Conservation (phyloP, 2,329 filamentous ascomycete species). For the Atkinsonella hypoxylon region DNA sequence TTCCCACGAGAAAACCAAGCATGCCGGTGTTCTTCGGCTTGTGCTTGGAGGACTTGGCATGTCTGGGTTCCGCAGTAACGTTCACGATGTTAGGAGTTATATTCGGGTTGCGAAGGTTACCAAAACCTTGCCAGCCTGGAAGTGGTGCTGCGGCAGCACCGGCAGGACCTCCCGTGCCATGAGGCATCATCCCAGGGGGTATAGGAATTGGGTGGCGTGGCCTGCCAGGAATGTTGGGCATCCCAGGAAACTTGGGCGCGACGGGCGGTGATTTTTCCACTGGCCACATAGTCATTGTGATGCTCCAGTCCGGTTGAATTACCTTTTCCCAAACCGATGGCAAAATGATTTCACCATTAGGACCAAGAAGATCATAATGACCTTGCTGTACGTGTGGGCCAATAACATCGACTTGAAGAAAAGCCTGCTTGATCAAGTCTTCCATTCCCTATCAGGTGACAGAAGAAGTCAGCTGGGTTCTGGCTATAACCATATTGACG, state of each 20-base stretch:
- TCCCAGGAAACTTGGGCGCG: conserved; percentile 1
- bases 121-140: conserved; percentile 8
- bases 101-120: conserved; percentile 1
- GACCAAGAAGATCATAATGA: conserved; percentile 69
- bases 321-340: conserved; percentile 70
- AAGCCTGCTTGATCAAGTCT: conserved; percentile 74
- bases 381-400: conserved; percentile 66
- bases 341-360: conserved; percentile 72
- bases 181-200: conserved; percentile 4
- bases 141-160: conserved; percentile 5
- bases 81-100: conserved; percentile 10
- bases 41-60: conserved; percentile 8
- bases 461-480: conserved; percentile 6
- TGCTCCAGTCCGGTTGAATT: conserved; percentile 55
- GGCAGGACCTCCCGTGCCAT: conserved; percentile 3
- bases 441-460: conserved; percentile 61
- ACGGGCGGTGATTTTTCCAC: conserved; percentile 28
- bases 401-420: conserved; percentile 64
- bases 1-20: conserved; percentile 12
- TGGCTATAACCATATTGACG: background rate
- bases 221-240: conserved; percentile 4
- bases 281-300: conserved; percentile 49
- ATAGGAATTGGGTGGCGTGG: conserved; percentile 4
- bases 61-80: conserved; percentile 6
- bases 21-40: conserved; percentile 10